A percentile compares a stretch with the other conserved stretches of the same genome.
Conservation (phyloP, 2,329 filamentous ascomycete species). For the Cladophialophora exuberans region DNA sequence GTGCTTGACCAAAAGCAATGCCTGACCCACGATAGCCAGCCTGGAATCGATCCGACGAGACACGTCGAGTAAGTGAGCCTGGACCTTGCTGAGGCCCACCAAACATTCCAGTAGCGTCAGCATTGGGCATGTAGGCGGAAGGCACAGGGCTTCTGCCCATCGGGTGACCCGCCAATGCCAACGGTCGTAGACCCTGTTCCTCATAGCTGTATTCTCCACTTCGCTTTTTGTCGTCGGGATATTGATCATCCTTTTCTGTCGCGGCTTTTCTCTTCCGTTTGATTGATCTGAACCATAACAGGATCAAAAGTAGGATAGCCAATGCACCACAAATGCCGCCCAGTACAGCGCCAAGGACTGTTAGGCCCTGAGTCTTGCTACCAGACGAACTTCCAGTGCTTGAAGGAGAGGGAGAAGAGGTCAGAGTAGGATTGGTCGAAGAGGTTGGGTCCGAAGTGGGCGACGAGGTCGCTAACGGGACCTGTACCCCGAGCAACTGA, state of each 20-base stretch:
- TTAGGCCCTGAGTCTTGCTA: constrained; percentile 45
- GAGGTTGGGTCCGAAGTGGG: constrained; percentile 33
- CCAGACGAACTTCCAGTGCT: constrained; percentile 38
- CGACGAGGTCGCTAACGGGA: constrained; percentile 37
- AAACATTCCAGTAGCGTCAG: constrained; percentile 41
- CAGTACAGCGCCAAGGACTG: constrained; percentile 78
- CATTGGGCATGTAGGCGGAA: constrained; percentile 37
- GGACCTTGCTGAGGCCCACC: constrained; percentile 39
- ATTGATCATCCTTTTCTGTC: constrained; percentile 53
- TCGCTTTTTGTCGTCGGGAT: constrained; percentile 60
- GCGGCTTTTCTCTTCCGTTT: constrained; percentile 56
- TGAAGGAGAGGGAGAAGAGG: constrained; percentile 37
- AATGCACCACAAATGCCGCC: constrained; percentile 79
- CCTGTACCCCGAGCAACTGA: constrained; percentile 59
- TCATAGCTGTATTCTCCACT: constrained; percentile 44
- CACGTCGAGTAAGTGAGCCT: constrained; percentile 37
- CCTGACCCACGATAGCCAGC: constrained; percentile 23
- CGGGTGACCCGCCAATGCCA: constrained; percentile 46
- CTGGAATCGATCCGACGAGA: constrained; percentile 26
- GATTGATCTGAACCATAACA: constrained; percentile 68
- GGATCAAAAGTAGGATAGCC: constrained; percentile 69
- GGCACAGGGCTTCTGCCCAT: constrained; percentile 49
- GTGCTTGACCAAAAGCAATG: constrained; percentile 25
- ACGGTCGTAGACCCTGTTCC: constrained; percentile 49
- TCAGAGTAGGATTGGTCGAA: constrained; percentile 33